Evolutionary conservation across 1,139 yeast species (phyloP).

Genomic region (Blastobotrys arbuscula): DNA sequence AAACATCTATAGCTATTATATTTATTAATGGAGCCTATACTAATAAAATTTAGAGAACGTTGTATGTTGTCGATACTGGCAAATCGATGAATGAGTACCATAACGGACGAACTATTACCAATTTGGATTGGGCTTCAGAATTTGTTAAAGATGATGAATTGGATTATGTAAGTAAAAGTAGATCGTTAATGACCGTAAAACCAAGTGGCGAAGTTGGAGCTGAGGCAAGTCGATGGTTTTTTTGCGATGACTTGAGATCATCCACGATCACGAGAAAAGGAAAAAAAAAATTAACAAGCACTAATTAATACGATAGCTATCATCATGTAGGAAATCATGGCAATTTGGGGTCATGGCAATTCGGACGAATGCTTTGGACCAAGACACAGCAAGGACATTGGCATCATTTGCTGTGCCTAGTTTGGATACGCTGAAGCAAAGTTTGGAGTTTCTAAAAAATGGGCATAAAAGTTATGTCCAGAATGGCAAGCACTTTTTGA

Average conservation of each 20-base stretch:
- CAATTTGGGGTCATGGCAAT: neutral
- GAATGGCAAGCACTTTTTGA: conserved; percentile 31
- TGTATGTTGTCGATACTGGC: conserved; percentile 50
- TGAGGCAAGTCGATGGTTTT: no score
- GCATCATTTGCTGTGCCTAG: neutral
- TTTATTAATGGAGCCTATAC: no score
- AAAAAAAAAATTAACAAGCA: no score
- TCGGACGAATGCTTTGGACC: neutral
- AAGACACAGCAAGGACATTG: neutral
- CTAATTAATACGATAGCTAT: no score
- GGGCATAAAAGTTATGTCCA: no score
- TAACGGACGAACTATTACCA: conserved; percentile 27
- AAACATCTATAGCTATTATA: no score
- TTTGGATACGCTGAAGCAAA: neutral
- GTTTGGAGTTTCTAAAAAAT: no score
- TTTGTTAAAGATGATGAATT: conserved; percentile 43
- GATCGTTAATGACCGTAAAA: no score
- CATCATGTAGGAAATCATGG: neutral
- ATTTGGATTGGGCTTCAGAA: conserved; percentile 39
- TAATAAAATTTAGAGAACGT: conserved; percentile 14
- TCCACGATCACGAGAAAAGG: no score
- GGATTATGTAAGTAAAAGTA: conserved; percentile 37
- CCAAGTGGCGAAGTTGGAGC: no score
- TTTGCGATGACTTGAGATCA: no score
- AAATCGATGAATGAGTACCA: conserved; percentile 38